These are phyloP conservation scores for Colletotrichum cereale DNA, from an alignment of 2,329 filamentous ascomycete genomes.

Conservation along the genomic window DNA sequence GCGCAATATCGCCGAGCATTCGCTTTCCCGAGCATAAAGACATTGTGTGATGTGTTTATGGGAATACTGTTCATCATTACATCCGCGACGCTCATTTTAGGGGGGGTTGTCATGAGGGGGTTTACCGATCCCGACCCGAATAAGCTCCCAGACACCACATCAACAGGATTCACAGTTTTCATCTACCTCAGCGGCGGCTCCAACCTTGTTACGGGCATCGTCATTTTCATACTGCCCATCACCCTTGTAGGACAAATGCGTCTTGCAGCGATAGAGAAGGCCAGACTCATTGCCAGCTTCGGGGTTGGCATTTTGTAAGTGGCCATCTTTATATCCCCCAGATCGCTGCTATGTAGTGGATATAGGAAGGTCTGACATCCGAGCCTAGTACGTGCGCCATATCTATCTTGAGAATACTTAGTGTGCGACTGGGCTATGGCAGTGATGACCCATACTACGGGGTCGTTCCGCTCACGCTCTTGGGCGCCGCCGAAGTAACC, in stretches of 20 bases:
- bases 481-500: slow-evolving; percentile 8
- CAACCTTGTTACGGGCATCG: slow-evolving; percentile 34
- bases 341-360: not conserved
- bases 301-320: slow-evolving; percentile 37
- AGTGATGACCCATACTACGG: not conserved
- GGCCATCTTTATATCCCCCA: no score
- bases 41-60: slow-evolving; percentile 24
- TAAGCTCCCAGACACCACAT: not conserved
- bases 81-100: not conserved
- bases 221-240: slow-evolving; percentile 39
- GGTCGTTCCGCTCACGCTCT: slow-evolving; percentile 5
- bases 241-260: slow-evolving; percentile 20
- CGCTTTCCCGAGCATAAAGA: slow-evolving; percentile 14
- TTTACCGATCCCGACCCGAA: not conserved
- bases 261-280: slow-evolving; percentile 29
- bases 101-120: not conserved
- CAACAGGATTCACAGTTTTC: not conserved
- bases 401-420: slow-evolving; percentile 7
- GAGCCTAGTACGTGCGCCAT: slow-evolving; percentile 11
- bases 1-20: slow-evolving; percentile 53
- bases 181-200: slow-evolving; percentile 2
- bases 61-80: not conserved
- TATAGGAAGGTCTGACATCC: not conserved
- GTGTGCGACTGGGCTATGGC: not conserved
- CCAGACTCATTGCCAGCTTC: slow-evolving; percentile 26